These are phyloP conservation scores for Gossypium schwendimanii DNA, from an alignment of 441 rosid species.

Conservation along the genomic window DNA sequence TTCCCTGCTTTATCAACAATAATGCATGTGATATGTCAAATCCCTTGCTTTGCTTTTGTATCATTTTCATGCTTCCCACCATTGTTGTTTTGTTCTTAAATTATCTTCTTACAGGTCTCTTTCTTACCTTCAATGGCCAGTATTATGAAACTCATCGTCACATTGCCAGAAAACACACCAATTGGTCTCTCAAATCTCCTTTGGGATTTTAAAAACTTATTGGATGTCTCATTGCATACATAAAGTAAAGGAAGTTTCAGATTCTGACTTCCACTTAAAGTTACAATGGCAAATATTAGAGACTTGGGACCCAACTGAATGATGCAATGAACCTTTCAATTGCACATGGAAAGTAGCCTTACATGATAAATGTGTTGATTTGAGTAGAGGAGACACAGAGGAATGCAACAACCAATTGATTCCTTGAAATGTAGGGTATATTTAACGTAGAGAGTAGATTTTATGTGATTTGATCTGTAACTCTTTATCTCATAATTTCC, in stretches of 20 bases:
- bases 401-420: background rate
- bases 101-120: constrained; percentile 20
- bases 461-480: background rate
- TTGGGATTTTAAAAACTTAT: no score
- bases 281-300: constrained; percentile 22
- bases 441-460: background rate
- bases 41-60: constrained; percentile 7
- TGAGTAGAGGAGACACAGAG: background rate
- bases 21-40: constrained; percentile 28
- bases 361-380: background rate
- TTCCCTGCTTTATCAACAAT: constrained; percentile 22
- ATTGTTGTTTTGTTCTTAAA: constrained; percentile 4
- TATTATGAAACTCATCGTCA: constrained; percentile 11
- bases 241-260: constrained; percentile 19
- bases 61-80: constrained; percentile 17
- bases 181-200: background rate
- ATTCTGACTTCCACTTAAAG: constrained; percentile 38
- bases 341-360: constrained; percentile 1
- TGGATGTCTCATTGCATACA: no score
- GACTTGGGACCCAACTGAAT: constrained; percentile 28
- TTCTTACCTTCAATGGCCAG: constrained; percentile 15
- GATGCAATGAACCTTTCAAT: constrained; percentile 21
- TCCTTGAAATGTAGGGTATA: background rate
- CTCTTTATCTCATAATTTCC: background rate
- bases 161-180: constrained; percentile 18